Percentiles rank a stretch among this genome's conserved stretches.
phyloP scores from a whole-genome alignment of 208 protist genomes.

The Trypanosoma melophagium region DNA sequence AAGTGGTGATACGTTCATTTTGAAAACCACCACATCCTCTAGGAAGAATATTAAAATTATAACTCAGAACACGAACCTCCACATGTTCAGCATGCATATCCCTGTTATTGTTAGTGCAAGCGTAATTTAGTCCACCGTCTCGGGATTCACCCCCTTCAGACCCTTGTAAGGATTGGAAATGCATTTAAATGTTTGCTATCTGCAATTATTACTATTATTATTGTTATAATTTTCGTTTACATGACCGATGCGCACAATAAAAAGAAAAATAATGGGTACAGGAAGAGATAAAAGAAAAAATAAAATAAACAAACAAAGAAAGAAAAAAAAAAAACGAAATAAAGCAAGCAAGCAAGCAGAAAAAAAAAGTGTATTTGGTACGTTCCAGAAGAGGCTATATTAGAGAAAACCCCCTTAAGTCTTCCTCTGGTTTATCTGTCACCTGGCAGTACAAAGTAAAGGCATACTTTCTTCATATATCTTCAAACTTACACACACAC shows the following conservation, averaged over 20 bases:
- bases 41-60: slow-evolving; percentile 91
- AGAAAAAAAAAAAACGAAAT: slow-evolving; percentile 10
- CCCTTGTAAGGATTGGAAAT: neutral
- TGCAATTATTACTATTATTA: neutral
- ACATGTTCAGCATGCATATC: neutral
- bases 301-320: slow-evolving; percentile 19
- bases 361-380: too few relatives aligned
- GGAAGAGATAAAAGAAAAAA: slow-evolving; percentile 7
- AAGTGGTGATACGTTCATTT: slow-evolving; percentile 77
- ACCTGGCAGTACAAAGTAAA: too few relatives aligned
- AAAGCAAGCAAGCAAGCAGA: too few relatives aligned
- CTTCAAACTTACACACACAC: neutral
- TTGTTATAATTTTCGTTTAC: neutral
- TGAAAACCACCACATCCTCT: slow-evolving; percentile 78
- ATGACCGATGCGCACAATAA: slow-evolving; percentile 12
- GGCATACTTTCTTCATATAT: too few relatives aligned
- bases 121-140: neutral
- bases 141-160: neutral
- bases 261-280: slow-evolving; percentile 6
- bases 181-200: neutral
- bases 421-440: too few relatives aligned
- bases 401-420: too few relatives aligned
- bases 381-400: too few relatives aligned
- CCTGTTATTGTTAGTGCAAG: neutral
- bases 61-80: slow-evolving; percentile 76